Evolutionary conservation across 2,329 filamentous ascomycete species (phyloP), one percentile per base, ranked within the genome.

Genomic region (Colletotrichum kahawae): DNA sequence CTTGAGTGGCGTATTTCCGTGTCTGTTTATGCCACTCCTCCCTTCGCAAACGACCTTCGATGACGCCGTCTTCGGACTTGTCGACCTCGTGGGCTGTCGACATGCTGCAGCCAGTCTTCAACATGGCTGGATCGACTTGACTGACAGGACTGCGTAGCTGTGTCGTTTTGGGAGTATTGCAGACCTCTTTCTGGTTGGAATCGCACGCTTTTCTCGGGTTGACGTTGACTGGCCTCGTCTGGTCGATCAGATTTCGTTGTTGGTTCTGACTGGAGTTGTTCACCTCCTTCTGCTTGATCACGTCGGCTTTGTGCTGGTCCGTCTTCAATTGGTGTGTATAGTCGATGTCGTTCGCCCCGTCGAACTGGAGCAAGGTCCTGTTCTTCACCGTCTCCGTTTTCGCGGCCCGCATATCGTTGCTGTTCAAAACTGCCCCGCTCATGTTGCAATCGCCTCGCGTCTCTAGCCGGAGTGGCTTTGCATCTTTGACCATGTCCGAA

Each of bases 1-100:
- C 69, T 66, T 64, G 62, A 27, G 21, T 68, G 43, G 57, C 69
- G 69, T 34, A 31, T 34, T 67, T 36, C 36, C 63, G 43, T 27
- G 60, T 48, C 31, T 27, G 38, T 31, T 51, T 67, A n/a, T 56
- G 34, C 63, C 63, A 57, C 56, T n/a, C 43, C 24, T 63, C 57
- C 38, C 63, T 73, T 68, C 21, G 57, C 73, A 68, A 75, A 75
- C 57, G 73, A 75, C 73, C 24, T 75, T 63, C 73, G 73, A 64
- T 68, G 73, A 38, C 73, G 73, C 73, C 73, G 73, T 54, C 73
- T 72, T 73, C 73, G 73, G 73, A 73, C n/a, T 48, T 29, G 29
- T 62, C 57, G 57, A 7, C 31, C 48, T 43, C 24, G 27, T 24
- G 57, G 57, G 33, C 34, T 24, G 43, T 64, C 60, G 43, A 70